These are phyloP conservation scores for Boletus semigastroideus DNA, from an alignment of 1,284 basidiomycete genomes.

Conservation along the genomic window DNA sequence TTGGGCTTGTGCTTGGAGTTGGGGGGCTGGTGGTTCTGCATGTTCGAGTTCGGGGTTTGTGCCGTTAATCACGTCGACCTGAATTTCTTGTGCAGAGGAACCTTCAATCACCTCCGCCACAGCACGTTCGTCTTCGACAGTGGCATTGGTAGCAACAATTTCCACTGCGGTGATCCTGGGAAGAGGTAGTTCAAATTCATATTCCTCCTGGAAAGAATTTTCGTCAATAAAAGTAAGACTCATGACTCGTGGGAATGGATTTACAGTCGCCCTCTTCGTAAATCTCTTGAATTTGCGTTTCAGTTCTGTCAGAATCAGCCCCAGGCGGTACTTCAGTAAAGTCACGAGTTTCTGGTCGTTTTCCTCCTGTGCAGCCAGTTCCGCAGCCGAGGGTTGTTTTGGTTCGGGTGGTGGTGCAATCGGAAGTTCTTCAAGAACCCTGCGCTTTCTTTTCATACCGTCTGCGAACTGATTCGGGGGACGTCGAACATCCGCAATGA, in stretches of 20 bases:
- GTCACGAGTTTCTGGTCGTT: slow-evolving; percentile 80
- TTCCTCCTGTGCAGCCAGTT: slow-evolving; percentile 82
- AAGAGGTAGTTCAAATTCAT: slow-evolving; percentile 50
- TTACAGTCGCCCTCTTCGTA: slow-evolving; percentile 77
- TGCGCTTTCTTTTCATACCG: slow-evolving; percentile 80
- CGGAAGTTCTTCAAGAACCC: slow-evolving; percentile 84
- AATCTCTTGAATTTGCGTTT: slow-evolving; percentile 94
- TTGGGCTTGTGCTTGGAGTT: slow-evolving; percentile 37
- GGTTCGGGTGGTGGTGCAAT: slow-evolving; percentile 91
- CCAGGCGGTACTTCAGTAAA: slow-evolving; percentile 83
- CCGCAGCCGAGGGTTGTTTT: slow-evolving; percentile 77
- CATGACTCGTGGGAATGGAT: slow-evolving; percentile 30
- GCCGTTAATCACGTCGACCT: slow-evolving; percentile 35
- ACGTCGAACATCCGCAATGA: slow-evolving; percentile 66
- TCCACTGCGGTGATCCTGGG: slow-evolving; percentile 29
- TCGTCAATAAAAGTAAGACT: slow-evolving; percentile 11
- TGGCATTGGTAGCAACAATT: slow-evolving; percentile 38
- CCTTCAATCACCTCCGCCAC: slow-evolving; percentile 46
- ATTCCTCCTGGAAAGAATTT: slow-evolving; percentile 59
- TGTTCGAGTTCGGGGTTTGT: slow-evolving; percentile 25
- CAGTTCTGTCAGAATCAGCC: slow-evolving; percentile 85
- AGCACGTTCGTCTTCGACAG: slow-evolving; percentile 44
- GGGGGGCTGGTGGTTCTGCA: slow-evolving; percentile 19
- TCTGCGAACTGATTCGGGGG: slow-evolving; percentile 92
- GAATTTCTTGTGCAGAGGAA: slow-evolving; percentile 26